Evolutionary conservation across 1,139 yeast genomes (phyloP).

Genomic region (Arxiozyma bovina): DNA sequence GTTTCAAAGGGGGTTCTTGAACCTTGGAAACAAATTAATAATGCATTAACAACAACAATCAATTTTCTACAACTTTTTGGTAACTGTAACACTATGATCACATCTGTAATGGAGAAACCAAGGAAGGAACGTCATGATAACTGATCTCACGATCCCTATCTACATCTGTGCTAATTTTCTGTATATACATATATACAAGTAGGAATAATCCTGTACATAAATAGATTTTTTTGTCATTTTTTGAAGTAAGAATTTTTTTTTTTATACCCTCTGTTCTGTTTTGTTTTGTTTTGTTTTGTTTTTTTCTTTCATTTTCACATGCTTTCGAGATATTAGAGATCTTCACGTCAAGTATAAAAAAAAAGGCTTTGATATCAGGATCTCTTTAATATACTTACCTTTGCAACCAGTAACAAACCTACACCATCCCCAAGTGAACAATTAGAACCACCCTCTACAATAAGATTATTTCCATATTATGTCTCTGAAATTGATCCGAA

Average conservation of each 20-base stretch:
- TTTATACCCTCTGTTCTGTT: too few species aligned
- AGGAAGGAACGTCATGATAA: not conserved
- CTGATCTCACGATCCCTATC: not conserved
- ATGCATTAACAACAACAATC: slow-evolving; percentile 12
- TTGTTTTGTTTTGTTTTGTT: not conserved
- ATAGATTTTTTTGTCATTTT: not conserved
- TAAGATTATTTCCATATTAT: not conserved
- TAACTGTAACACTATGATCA: slow-evolving; percentile 19
- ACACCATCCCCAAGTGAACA: not conserved
- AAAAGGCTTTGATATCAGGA: not conserved
- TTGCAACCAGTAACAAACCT: not conserved
- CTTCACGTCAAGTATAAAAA: not conserved
- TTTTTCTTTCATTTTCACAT: not conserved
- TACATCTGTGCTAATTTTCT: not conserved
- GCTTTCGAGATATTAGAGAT: not conserved
- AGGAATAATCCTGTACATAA: not conserved
- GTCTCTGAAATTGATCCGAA: slow-evolving; percentile 1
- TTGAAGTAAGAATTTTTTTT: too few species aligned
- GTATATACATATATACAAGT: slow-evolving; percentile 1
- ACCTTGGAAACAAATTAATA: slow-evolving; percentile 23
- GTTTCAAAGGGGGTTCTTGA: slow-evolving; percentile 17
- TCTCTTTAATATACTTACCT: not conserved
- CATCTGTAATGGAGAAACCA: slow-evolving; percentile 3
- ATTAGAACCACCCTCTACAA: not conserved
- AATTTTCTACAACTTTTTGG: slow-evolving; percentile 16